These are phyloP conservation scores for Pleurotus pulmonarius DNA, from an alignment of 768 basidiomycete genomes.

Conservation along the genomic window DNA sequence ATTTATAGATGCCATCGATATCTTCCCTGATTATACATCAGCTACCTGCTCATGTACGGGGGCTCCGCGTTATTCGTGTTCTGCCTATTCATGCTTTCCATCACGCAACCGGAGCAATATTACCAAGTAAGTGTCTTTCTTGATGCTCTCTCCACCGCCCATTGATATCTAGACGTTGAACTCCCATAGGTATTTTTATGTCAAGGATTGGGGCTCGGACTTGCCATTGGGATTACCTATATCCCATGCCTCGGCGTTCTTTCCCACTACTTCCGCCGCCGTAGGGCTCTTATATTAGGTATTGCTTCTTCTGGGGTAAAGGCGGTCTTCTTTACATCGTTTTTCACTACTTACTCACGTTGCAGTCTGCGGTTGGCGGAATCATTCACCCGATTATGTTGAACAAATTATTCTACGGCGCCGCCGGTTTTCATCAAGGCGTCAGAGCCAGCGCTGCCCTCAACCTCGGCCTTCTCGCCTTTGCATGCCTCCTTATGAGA, in stretches of 20 bases:
- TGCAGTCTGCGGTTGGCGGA: constrained; percentile 57
- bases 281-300: constrained; percentile 46
- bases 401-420: constrained; percentile 46
- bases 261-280: constrained; percentile 44
- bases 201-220: constrained; percentile 45
- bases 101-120: constrained; percentile 22
- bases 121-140: constrained; percentile 23
- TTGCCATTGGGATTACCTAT: constrained; percentile 43
- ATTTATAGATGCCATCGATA: neutral
- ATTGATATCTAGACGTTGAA: no score
- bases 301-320: constrained; percentile 43
- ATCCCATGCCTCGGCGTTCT: constrained; percentile 42
- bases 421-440: constrained; percentile 48
- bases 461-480: constrained; percentile 29
- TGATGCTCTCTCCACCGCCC: no score
- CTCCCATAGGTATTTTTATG: constrained; percentile 36
- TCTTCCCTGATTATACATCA: constrained; percentile 5
- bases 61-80: constrained; percentile 23
- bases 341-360: constrained; percentile 19
- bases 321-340: constrained; percentile 12
- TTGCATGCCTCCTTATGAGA: constrained; percentile 32
- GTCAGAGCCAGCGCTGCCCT: constrained; percentile 47
- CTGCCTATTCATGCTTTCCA: constrained; percentile 29
- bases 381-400: constrained; percentile 62
- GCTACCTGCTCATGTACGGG: constrained; percentile 24